Percentiles rank a stretch among this genome's conserved stretches.
phyloP scores from a whole-genome alignment of 148 eudicot genomes.

The Simmondsia chinensis region DNA sequence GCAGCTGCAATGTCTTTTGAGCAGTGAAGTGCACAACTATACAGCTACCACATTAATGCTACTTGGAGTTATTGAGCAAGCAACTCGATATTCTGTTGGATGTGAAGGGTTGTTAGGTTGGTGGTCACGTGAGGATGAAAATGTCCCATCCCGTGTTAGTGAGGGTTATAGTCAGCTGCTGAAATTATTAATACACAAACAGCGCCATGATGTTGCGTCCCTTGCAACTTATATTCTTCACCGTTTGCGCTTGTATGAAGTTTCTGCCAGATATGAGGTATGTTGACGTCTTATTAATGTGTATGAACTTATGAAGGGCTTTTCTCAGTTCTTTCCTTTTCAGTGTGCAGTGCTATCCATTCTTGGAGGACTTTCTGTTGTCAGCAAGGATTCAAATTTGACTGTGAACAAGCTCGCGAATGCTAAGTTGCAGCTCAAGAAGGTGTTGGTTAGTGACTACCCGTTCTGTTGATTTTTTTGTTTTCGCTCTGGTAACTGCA shows the following conservation, averaged over 20 bases:
- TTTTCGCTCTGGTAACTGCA: neutral
- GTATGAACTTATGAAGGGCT: slow-evolving; percentile 1
- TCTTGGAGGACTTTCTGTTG: slow-evolving; percentile 43
- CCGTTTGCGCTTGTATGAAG: slow-evolving; percentile 85
- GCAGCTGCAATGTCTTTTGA: slow-evolving; percentile 49
- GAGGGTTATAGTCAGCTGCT: slow-evolving; percentile 80
- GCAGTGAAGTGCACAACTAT: slow-evolving; percentile 33
- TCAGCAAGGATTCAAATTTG: slow-evolving; percentile 19
- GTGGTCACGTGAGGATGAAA: slow-evolving; percentile 96
- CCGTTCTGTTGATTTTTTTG: neutral
- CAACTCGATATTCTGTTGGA: slow-evolving; percentile 74
- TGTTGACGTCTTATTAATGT: slow-evolving; percentile 1
- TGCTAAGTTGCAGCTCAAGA: slow-evolving; percentile 65
- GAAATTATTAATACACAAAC: slow-evolving; percentile 74
- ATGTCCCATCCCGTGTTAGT: slow-evolving; percentile 61
- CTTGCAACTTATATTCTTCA: slow-evolving; percentile 81
- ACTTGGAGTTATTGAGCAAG: slow-evolving; percentile 89
- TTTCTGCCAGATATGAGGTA: slow-evolving; percentile 93
- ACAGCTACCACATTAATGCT: slow-evolving; percentile 49
- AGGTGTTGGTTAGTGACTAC: slow-evolving; percentile 60
- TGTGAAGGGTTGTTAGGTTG: slow-evolving; percentile 97
- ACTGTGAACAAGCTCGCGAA: slow-evolving; percentile 39
- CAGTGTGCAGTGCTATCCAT: slow-evolving; percentile 71
- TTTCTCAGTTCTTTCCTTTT: slow-evolving; percentile 13
- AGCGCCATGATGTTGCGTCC: slow-evolving; percentile 79